Percentiles rank a stretch among this genome's conserved stretches.
Evolutionary conservation across 2,329 filamentous ascomycete genomes (phyloP).

Genomic region (Colletotrichum lupini): DNA sequence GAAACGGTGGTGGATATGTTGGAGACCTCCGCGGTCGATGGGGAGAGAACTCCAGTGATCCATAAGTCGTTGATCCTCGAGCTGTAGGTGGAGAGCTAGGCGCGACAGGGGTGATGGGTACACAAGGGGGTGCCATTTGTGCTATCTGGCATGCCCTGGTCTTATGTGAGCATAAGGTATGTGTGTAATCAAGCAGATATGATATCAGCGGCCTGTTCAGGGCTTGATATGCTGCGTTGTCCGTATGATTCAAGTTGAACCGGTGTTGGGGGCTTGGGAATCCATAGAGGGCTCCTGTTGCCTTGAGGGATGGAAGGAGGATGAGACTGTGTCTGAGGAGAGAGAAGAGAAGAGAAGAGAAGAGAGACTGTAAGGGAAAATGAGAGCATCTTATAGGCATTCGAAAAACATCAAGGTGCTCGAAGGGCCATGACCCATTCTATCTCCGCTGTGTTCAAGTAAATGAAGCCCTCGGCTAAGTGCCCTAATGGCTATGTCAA

Average conservation of each 20-base stretch:
- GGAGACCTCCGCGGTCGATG: background rate
- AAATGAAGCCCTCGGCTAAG: too few species aligned
- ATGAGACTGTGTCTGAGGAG: background rate
- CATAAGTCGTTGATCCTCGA: background rate
- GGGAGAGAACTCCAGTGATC: background rate
- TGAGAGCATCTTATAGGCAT: background rate
- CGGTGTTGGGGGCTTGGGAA: background rate
- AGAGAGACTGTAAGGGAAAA: background rate
- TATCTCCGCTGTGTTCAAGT: background rate
- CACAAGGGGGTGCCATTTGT: background rate
- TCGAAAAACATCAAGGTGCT: background rate
- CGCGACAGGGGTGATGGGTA: background rate
- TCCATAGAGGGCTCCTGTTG: too few species aligned
- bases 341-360: background rate
- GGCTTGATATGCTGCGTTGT: background rate
- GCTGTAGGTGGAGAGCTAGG: background rate
- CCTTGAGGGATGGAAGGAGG: background rate
- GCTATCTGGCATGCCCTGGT: background rate
- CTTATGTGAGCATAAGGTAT: background rate
- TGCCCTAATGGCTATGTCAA: too few species aligned
- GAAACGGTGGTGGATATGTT: background rate
- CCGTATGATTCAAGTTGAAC: background rate
- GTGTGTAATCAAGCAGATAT: background rate
- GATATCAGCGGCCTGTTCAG: background rate
- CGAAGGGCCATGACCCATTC: background rate